Percentiles rank a stretch among this genome's conserved stretches.
Conservation (phyloP, 768 basidiomycete species). For the Hericium erinaceus region DNA sequence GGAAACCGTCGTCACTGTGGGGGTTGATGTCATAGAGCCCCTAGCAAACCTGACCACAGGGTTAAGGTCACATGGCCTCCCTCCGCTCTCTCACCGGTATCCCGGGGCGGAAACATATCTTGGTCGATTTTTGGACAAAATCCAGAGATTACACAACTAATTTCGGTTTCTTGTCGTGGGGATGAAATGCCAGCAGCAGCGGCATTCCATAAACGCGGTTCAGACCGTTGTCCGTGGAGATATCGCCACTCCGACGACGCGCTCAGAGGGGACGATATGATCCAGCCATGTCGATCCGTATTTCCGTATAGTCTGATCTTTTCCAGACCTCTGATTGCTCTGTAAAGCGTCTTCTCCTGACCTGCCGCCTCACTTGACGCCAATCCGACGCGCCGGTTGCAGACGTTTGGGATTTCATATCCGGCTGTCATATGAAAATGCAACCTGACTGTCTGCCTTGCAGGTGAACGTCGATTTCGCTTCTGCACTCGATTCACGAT, state of each 20-base stretch:
- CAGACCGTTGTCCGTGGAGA: too few species aligned
- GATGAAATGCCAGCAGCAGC: too few species aligned
- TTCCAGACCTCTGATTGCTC: neutral
- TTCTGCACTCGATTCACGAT: neutral
- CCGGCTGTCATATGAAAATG: neutral
- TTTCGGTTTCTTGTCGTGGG: too few species aligned
- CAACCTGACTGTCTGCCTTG: neutral
- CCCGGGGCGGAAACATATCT: too few species aligned
- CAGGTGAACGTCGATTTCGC: neutral
- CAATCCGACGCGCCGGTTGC: neutral
- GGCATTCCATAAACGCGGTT: too few species aligned
- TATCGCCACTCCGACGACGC: too few species aligned
- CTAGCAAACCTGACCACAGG: too few species aligned
- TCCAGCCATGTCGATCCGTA: neutral
- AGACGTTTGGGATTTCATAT: neutral
- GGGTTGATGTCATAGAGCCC: neutral
- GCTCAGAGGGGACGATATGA: too few species aligned
- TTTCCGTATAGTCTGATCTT: neutral
- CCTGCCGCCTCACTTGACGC: neutral
- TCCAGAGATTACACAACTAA: too few species aligned
- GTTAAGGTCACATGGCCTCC: neutral
- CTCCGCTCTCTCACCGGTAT: neutral
- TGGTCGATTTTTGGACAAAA: too few species aligned
- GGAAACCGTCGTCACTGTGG: neutral
- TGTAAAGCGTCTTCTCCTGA: neutral